These are phyloP conservation scores for Cryptosporidium bovis DNA, from an alignment of 169 alveolate genomes.

Conservation along the genomic window DNA sequence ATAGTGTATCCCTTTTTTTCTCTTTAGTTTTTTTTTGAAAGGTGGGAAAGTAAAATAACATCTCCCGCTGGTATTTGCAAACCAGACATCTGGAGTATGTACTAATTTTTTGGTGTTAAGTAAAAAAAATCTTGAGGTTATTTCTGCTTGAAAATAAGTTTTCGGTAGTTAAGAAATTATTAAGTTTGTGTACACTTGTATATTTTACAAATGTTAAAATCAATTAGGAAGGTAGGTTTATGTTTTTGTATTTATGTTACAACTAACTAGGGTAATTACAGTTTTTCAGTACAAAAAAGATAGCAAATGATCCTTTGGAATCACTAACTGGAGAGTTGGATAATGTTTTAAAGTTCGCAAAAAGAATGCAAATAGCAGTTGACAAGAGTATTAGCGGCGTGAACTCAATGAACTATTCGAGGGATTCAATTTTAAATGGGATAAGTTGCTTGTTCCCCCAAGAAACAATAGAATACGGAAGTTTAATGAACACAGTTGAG, in stretches of 20 bases:
- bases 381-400: constrained; percentile 49
- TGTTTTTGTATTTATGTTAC: background rate
- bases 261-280: background rate
- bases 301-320: constrained; percentile 62
- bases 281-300: constrained; percentile 34
- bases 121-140: too few relatives aligned
- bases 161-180: too few relatives aligned
- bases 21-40: background rate
- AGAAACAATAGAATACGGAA: constrained; percentile 69
- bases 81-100: constrained; percentile 1
- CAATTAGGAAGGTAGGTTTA: constrained; percentile 47
- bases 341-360: constrained; percentile 52
- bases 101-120: too few relatives aligned
- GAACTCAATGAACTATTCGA: constrained; percentile 7
- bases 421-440: constrained; percentile 29
- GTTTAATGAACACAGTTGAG: constrained; percentile 60
- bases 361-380: constrained; percentile 44
- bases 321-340: constrained; percentile 71
- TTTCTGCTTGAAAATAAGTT: too few relatives aligned
- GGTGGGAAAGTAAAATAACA: constrained; percentile 13
- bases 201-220: constrained; percentile 27
- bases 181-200: background rate
- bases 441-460: constrained; percentile 37
- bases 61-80: background rate
- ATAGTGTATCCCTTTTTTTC: too few relatives aligned